phyloP scores from a whole-genome alignment of 345 rosid genomes.

The Gossypium ekmanianum region DNA sequence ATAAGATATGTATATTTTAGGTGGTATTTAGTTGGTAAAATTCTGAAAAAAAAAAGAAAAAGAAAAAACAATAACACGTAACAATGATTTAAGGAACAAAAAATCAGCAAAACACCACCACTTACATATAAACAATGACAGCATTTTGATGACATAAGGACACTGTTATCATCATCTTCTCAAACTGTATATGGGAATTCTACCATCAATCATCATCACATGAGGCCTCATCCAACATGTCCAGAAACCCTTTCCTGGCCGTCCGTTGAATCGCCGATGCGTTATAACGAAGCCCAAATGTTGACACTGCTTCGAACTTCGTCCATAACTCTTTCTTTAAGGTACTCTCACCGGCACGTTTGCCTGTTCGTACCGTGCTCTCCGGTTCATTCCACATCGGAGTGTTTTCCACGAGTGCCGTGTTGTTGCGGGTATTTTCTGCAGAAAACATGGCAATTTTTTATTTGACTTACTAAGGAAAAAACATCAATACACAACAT shows the following conservation, averaged over 20 bases:
- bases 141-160: too few species aligned
- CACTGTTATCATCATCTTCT: too few species aligned
- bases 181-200: too few species aligned
- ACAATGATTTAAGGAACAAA: neutral
- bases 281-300: conserved; percentile 27
- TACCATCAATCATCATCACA: conserved; percentile 28
- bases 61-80: neutral
- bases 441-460: neutral
- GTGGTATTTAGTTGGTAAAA: neutral
- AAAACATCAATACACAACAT: neutral
- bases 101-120: neutral
- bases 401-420: conserved; percentile 45
- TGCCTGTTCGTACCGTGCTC: conserved; percentile 46
- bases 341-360: conserved; percentile 80
- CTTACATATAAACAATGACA: neutral
- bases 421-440: conserved; percentile 14
- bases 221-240: conserved; percentile 87
- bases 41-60: too few species aligned
- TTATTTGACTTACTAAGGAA: neutral
- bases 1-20: neutral
- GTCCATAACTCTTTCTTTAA: conserved; percentile 94
- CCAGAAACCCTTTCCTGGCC: conserved; percentile 66
- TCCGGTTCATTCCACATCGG: conserved; percentile 57
- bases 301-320: conserved; percentile 80
- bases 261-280: conserved; percentile 23